phyloP scores from a whole-genome alignment of 139 green algal genomes.

The Volvox reticuliferus region DNA sequence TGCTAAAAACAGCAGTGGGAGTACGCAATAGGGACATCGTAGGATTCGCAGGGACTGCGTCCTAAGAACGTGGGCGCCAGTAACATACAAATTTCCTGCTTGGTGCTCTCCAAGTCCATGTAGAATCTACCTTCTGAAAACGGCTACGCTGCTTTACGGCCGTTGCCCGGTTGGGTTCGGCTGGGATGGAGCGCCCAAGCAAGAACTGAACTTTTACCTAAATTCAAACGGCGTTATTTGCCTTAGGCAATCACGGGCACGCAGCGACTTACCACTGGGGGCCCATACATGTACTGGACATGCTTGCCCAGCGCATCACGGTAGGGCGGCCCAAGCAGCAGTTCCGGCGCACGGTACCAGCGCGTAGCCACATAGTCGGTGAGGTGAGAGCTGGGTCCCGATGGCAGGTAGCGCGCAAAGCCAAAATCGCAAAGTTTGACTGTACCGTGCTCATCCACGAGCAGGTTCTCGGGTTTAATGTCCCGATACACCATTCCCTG shows the following conservation, averaged over 20 bases:
- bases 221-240: too few species aligned
- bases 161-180: too few species aligned
- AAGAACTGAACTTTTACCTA: too few species aligned
- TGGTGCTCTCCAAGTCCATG: too few species aligned
- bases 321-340: constrained; percentile 75
- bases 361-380: constrained; percentile 83
- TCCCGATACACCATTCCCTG: constrained; percentile 72
- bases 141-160: too few species aligned
- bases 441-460: constrained; percentile 65
- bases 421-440: constrained; percentile 75
- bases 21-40: too few species aligned
- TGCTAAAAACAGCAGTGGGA: too few species aligned
- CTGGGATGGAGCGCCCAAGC: too few species aligned
- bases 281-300: constrained; percentile 67
- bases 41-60: too few species aligned
- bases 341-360: constrained; percentile 82
- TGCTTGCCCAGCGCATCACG: constrained; percentile 24
- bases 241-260: background rate
- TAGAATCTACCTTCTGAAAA: too few species aligned
- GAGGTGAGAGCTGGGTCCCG: constrained; percentile 43
- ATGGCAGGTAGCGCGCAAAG: constrained; percentile 67
- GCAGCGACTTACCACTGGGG: constrained; percentile 46
- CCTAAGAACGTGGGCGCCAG: too few species aligned
- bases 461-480: constrained; percentile 80
- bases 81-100: too few species aligned